A percentile compares a stretch with the other conserved stretches of the same genome.
phyloP scores from a whole-genome alignment of 805 yeast genomes.

The Schwanniomyces polymorphus region DNA sequence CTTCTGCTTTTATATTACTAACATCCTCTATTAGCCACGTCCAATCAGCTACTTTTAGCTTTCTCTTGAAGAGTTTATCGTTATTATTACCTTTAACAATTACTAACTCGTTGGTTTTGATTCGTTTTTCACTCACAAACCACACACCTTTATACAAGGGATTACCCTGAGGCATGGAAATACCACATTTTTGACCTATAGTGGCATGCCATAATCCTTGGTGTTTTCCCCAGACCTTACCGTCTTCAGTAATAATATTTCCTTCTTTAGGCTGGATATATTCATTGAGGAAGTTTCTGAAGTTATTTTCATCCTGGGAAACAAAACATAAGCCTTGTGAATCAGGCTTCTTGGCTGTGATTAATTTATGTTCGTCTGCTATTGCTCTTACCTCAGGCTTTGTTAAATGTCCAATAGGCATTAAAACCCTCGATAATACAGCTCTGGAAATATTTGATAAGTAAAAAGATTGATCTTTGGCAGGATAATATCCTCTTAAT shows the following conservation, averaged over 20 bases:
- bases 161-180: constrained; percentile 88
- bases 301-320: constrained; percentile 57
- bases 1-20: constrained; percentile 5
- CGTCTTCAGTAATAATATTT: constrained; percentile 72
- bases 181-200: constrained; percentile 80
- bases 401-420: constrained; percentile 79
- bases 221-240: constrained; percentile 77
- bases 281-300: constrained; percentile 70
- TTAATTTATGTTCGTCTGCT: constrained; percentile 55
- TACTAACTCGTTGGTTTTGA: constrained; percentile 66
- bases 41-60: constrained; percentile 46
- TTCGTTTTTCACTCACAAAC: constrained; percentile 77
- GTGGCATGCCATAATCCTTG: constrained; percentile 94
- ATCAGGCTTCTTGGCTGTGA: constrained; percentile 80
- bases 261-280: constrained; percentile 77
- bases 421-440: constrained; percentile 50
- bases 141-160: constrained; percentile 75
- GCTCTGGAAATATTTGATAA: constrained; percentile 61
- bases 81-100: constrained; percentile 74
- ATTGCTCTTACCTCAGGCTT: constrained; percentile 74
- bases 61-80: constrained; percentile 49
- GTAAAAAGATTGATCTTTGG: constrained; percentile 91
- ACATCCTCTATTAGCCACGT: constrained; percentile 40
- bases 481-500: constrained; percentile 54
- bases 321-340: constrained; percentile 96